A percentile compares a stretch with the other conserved stretches of the same genome.
Conservation (phyloP, 148 eudicot genomes). For the Diospyros lotus region DNA sequence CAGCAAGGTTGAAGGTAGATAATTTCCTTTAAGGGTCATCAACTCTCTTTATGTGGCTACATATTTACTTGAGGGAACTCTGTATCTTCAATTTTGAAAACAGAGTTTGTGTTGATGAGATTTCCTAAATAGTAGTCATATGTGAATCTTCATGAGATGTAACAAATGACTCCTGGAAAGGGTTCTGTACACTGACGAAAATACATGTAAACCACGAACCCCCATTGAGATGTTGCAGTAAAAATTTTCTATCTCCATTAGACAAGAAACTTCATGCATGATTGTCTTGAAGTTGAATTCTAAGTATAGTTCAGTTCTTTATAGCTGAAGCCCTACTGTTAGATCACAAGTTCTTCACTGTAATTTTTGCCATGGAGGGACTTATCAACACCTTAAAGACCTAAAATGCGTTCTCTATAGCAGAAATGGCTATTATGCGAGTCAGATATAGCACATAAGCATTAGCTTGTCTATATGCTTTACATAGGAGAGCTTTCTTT, state of each 20-base stretch:
- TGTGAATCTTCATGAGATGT: background rate
- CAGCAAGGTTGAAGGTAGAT: slow-evolving; percentile 29
- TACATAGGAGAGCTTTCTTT: background rate
- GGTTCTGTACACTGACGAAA: background rate
- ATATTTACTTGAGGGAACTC: slow-evolving; percentile 3
- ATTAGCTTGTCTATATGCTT: background rate
- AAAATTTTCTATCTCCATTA: background rate
- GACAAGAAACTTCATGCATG: background rate
- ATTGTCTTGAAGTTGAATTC: background rate
- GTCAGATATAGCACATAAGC: background rate
- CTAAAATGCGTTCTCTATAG: background rate
- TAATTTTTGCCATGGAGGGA: background rate
- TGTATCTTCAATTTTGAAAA: background rate
- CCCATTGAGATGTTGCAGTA: background rate
- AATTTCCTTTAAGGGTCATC: background rate
- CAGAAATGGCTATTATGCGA: slow-evolving; percentile 1
- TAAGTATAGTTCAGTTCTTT: background rate
- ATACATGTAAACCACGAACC: background rate
- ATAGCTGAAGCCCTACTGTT: background rate
- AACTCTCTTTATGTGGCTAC: background rate
- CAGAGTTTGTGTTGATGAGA: background rate
- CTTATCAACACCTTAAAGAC: background rate
- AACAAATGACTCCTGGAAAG: background rate
- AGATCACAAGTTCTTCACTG: background rate
- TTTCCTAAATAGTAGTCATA: background rate